Percentiles rank a stretch among this genome's conserved stretches.
These are phyloP conservation scores for Plasmodium relictum DNA, from an alignment of 169 alveolate genomes.

Conservation along the genomic window DNA sequence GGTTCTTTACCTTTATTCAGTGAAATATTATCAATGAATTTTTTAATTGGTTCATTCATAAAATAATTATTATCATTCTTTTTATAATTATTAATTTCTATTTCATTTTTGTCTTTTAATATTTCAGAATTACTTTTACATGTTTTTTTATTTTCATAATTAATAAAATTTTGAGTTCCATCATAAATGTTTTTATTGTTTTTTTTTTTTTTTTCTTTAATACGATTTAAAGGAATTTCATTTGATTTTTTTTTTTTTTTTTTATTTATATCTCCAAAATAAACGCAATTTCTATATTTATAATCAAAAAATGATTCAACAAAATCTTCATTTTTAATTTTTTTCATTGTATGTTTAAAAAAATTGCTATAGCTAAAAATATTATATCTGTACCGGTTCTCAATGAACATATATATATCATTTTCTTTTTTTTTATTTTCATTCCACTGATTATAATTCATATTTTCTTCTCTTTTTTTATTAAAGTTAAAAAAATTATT, in stretches of 20 bases:
- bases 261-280: not conserved
- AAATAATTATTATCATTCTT: not conserved
- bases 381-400: conserved; percentile 34
- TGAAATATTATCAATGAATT: conserved; percentile 3
- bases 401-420: conserved; percentile 6
- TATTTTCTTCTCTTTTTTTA: conserved; percentile 16
- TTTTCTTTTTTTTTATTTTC: conserved; percentile 20
- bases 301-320: conserved; percentile 13
- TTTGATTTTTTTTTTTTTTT: conserved; percentile 10
- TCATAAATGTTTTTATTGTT: not conserved
- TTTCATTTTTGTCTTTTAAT: not conserved
- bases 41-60: not conserved
- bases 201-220: not conserved
- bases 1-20: conserved; percentile 16
- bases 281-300: not conserved
- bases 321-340: conserved; percentile 27
- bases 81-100: not conserved
- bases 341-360: conserved; percentile 26
- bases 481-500: not conserved
- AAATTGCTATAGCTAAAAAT: conserved; percentile 33
- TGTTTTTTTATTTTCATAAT: not conserved
- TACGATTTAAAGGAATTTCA: too few species aligned
- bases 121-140: not conserved
- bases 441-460: not conserved
- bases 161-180: not conserved